Base-by-base conservation (phyloP, 1,139 yeast species). In the Pichia sp. region DNA sequence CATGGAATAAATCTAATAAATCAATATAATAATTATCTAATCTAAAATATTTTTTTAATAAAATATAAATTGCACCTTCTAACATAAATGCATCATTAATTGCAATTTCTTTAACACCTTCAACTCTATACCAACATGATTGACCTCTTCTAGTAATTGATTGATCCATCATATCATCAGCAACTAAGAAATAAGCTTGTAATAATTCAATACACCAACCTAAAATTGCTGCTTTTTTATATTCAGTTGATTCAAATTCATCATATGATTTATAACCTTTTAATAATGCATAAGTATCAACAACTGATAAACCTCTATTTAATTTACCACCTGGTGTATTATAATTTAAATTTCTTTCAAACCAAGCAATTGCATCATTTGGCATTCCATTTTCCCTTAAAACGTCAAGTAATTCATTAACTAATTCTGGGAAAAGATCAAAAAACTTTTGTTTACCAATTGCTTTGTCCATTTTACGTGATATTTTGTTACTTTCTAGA, bases 151-250 rank as follows among this genome's bases (percentile, higher is more conserved):
- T 86, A 39, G 98, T 94, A 66, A 87, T 85, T 33, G 97, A 87
- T 56, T 80, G 80, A 67, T 94, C 99, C 99, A 94, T 94, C 78
- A 94, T 94, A 66, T 94, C 99, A 65, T 94, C 99, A 32, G 97
- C 95, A 44, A 94, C 97, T 58, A 94, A 75, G 72, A 94, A 94
- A 66, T 87, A 92, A 3, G 97, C 98, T 69, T 94, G 99, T 58
- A 92, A 74, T 57, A 92, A 74, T 69, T 94, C 99, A 57, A 94
- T 81, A 56, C 90, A 76, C 98, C 98, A 94, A 23, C 99, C 99
- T 56, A 94, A 76, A 45, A 90, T 70, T 11, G 97, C 95, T 39
- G 87, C 87, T 60, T 81, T 82, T 65, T 78, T 79, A 71, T 89
- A 92, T 60, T 87, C 92, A 35, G 70, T 83, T 20, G 72, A 57